Base-by-base conservation (phyloP, 208 protist species). In the Trypanosoma melophagium region DNA sequence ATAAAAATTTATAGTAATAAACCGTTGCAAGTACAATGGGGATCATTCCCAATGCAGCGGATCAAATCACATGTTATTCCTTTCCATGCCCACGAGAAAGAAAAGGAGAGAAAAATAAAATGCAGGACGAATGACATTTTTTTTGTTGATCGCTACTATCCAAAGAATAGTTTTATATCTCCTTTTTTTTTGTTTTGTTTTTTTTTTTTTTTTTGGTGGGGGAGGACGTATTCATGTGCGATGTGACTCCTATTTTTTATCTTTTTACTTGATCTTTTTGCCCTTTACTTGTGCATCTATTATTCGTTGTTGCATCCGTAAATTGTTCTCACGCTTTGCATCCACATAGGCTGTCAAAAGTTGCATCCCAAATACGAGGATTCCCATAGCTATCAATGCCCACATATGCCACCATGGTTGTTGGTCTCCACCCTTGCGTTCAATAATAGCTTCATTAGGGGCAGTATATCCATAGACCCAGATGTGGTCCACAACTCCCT, bases 391-490 rank as follows among this genome's bases (percentile, higher is more conserved):
- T 12, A 83, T 8, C 62, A 87, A 74, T 19, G 65, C 22, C 59
- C 75, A 80, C 42, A 44, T 79, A 47, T 76, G 63, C 71, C 71
- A 84, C 75, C 65, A 73, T 44, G 79, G 66, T 49, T 22, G 45
- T 55, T 81, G 14, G 3, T 50, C 45, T 55, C 56, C 41, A 1
- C 2, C 24, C 0, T 57, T 60, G 40, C 83, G 80, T 24, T 74
- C 52, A 25, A 81, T 75, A 45, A 94, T 38, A 1, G 10, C 42
- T 13, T 55, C 63, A n/a, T 71, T 79, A 0, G 85, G 84, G 0
- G 49, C 7, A 7, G 74, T 63, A 66, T 94, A 94, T 40, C 80
- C 88, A 60, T 90, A 61, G 38, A 91, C 60, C 85, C 84, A 91
- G 57, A 94, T 52, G n/a, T 51, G 21, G 69, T 60, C 49, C 17